phyloP scores from a whole-genome alignment of 2,329 filamentous ascomycete species.

The Cercospora brassicicola region DNA sequence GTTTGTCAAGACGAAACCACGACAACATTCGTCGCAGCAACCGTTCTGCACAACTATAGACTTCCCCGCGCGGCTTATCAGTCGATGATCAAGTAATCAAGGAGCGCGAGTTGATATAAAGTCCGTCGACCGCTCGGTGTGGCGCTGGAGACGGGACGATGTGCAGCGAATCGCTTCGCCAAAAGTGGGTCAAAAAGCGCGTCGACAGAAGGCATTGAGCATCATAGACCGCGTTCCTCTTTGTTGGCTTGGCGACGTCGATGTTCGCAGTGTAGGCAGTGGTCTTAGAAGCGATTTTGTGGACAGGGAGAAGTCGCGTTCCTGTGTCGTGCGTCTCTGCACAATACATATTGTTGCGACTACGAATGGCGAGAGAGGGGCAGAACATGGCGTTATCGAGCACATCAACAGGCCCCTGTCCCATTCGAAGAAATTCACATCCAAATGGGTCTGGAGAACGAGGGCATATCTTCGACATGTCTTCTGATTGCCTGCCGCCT shows the following conservation, averaged over 20 bases:
- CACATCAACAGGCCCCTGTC: neutral
- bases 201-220: conserved; percentile 3
- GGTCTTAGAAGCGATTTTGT: neutral
- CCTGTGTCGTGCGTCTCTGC: neutral
- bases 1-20: neutral
- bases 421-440: neutral
- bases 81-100: conserved; percentile 3
- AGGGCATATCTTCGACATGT: neutral
- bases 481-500: neutral
- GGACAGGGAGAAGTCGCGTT: neutral
- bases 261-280: neutral
- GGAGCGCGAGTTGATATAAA: neutral
- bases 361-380: neutral
- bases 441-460: neutral
- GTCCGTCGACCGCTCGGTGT: neutral
- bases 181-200: neutral
- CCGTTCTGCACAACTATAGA: too few relatives aligned
- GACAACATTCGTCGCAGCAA: neutral
- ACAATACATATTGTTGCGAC: neutral
- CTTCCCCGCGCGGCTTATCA: conserved; percentile 4
- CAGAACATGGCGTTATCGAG: neutral
- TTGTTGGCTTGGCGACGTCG: neutral
- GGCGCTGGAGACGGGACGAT: neutral
- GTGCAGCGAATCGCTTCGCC: neutral
- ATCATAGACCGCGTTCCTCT: conserved; percentile 2